phyloP scores from a whole-genome alignment of 306 rosid genomes.

The Cucumis sativus region DNA sequence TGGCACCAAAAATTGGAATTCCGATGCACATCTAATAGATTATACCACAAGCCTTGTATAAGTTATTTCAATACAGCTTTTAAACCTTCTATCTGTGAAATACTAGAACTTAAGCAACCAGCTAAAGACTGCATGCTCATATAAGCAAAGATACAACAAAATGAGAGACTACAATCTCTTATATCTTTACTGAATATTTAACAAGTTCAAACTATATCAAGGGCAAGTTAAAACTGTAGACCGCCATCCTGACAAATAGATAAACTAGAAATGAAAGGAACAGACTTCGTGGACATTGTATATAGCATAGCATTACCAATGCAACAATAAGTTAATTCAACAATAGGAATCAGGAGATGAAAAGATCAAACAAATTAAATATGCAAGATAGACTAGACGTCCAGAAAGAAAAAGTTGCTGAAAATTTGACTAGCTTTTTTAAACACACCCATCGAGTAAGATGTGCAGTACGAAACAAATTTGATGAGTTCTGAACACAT shows the following conservation, averaged over 20 bases:
- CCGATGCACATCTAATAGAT: neutral
- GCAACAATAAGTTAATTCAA: neutral
- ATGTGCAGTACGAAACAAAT: neutral
- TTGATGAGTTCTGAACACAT: neutral
- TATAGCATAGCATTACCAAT: neutral
- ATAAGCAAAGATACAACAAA: conserved; percentile 1
- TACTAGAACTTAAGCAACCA: neutral
- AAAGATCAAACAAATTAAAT: neutral
- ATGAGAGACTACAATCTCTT: neutral
- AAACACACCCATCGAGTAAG: neutral
- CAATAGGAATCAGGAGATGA: neutral
- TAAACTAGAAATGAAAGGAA: neutral
- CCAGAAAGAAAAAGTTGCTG: neutral
- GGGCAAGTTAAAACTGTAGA: neutral
- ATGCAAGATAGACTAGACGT: neutral
- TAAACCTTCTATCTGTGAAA: neutral
- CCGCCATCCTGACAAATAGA: neutral
- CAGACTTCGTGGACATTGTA: neutral
- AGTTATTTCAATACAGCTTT: neutral
- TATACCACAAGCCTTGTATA: neutral
- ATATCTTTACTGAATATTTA: neutral
- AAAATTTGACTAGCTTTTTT: neutral
- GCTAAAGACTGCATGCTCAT: neutral
- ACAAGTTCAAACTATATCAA: neutral
- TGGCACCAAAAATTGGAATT: neutral